Base-by-base conservation (phyloP, 768 basidiomycete species). In the Hebeloma cylindrosporum region DNA sequence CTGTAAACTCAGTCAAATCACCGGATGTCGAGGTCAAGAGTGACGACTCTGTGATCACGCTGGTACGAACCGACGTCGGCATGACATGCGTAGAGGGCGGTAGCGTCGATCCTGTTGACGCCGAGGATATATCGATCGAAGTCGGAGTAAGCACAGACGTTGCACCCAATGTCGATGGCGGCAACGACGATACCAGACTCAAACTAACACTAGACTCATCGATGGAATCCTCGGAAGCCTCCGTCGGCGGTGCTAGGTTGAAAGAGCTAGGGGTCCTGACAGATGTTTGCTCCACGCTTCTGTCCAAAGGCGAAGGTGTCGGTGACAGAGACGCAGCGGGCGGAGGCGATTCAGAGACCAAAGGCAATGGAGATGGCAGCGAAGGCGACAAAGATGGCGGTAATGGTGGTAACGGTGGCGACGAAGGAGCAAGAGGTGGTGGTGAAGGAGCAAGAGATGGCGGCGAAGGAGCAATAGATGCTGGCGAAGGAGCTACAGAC, bases 1-100 rank as follows among this genome's bases (percentile, higher is more conserved):
- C 52, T 2, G 74, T 75, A 3, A 74, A 66, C 27, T 74, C 68
- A 0, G 74, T 70, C 31, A 75, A 52, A 35, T 66, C 73, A 18
- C 70, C 70, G n/a, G n/a, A n/a, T n/a, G n/a, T n/a, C 2, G 74
- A 56, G 0, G 70, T 69, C 7, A 68, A 71, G 8, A 54, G 27
- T 0, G 54, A 49, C 11, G 50, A 54, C 22, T 47, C 44, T 8
- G 55, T 51, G 2, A 52, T 21, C 0, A 53, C 54, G 1, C 27
- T 48, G 8, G 54, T 47, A 14, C 28, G 48, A 4, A 51, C 34
- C 0, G 53, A 46, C 4, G 50, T 49, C 21, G 53, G 48, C 18
- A 51, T 21, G 7, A 45, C 42, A 26, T 36, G 45, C 5, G 59
- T 55, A 0, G 60, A 51, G 18, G 59, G 61, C 1, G 61, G 56